Percentiles rank a stretch among this genome's conserved stretches.
Conservation (phyloP, 305 asterid genomes). For the Fraxinus nigra region DNA sequence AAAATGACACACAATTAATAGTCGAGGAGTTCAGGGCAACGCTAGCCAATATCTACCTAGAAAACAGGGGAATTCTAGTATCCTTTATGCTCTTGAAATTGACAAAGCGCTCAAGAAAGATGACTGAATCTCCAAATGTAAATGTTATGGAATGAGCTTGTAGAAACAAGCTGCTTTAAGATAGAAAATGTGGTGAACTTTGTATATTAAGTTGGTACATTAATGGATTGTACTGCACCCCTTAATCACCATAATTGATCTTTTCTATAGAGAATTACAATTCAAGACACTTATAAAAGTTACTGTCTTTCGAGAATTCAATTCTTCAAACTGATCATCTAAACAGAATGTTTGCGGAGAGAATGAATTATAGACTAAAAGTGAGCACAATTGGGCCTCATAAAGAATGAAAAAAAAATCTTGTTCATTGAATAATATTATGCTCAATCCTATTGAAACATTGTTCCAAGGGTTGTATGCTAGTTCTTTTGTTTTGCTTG, state of each 20-base stretch:
- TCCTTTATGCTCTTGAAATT: constrained; percentile 37
- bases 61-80: constrained; percentile 63
- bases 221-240: constrained; percentile 9
- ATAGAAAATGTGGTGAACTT: not conserved
- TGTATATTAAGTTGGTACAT: constrained; percentile 27
- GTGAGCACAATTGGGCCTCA: too few relatives aligned
- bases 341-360: too few relatives aligned
- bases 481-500: too few relatives aligned
- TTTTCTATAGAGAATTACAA: not conserved
- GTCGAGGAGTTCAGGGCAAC: constrained; percentile 51
- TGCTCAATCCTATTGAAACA: too few relatives aligned
- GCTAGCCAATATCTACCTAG: constrained; percentile 48
- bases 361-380: too few relatives aligned
- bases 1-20: constrained; percentile 16
- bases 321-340: too few relatives aligned
- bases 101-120: constrained; percentile 33
- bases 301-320: too few relatives aligned
- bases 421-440: too few relatives aligned
- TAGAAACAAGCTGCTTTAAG: not conserved
- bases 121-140: constrained; percentile 38
- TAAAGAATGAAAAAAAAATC: too few relatives aligned
- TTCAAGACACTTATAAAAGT: not conserved
- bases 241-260: not conserved
- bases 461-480: too few relatives aligned
- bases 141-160: constrained; percentile 28